A percentile compares a stretch with the other conserved stretches of the same genome.
Evolutionary conservation across 192 early-diverging fungal genomes (phyloP).

Genomic region (Piromyces finnis): DNA sequence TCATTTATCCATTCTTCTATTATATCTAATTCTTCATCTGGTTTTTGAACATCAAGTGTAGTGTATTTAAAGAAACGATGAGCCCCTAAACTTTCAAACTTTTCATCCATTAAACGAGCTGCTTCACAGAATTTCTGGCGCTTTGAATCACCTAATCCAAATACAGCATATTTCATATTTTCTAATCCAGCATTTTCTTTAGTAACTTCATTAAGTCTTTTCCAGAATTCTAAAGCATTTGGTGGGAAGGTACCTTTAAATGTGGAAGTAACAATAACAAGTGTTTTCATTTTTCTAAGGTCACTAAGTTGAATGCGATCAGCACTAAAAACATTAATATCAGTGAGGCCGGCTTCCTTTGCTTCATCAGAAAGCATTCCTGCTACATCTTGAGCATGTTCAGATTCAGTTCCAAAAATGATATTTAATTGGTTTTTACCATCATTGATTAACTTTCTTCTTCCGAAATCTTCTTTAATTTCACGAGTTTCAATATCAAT

Average conservation of each 20-base stretch:
- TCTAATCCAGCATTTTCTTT: constrained; percentile 30
- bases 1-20: neutral
- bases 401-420: neutral
- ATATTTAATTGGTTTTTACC: neutral
- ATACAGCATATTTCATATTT: constrained; percentile 58
- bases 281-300: constrained; percentile 52
- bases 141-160: constrained; percentile 65
- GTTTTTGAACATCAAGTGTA: neutral
- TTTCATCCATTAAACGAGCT: neutral
- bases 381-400: neutral
- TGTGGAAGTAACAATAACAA: constrained; percentile 65
- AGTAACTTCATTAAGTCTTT: constrained; percentile 40
- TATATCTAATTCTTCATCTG: neutral
- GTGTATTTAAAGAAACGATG: neutral
- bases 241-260: constrained; percentile 93
- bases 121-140: neutral
- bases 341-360: constrained; percentile 31
- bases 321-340: neutral
- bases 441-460: neutral
- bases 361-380: neutral
- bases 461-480: neutral
- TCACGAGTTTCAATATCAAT: neutral
- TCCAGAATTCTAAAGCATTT: constrained; percentile 77
- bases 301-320: constrained; percentile 38
- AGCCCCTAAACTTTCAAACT: neutral